A percentile compares a stretch with the other conserved stretches of the same genome.
phyloP scores from a whole-genome alignment of 2,329 filamentous ascomycete species.

The Ceratocystis variospora region DNA sequence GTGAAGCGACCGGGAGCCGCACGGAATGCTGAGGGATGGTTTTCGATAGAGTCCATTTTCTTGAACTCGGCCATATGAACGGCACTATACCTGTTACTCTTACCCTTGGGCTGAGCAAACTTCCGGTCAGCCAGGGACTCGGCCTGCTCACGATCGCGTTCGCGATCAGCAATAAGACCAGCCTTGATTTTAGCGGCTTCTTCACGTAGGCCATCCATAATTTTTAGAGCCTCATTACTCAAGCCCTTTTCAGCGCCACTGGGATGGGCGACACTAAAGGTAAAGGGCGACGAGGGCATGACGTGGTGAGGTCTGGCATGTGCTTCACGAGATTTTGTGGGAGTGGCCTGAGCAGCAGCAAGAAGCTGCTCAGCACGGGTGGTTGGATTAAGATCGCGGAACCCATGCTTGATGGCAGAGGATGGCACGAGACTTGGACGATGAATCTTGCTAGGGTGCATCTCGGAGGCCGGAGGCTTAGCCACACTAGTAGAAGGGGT shows the following conservation, averaged over 20 bases:
- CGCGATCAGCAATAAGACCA: constrained; percentile 48
- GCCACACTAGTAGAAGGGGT: constrained; percentile 53
- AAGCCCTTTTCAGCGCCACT: constrained; percentile 36
- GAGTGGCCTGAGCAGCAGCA: constrained; percentile 31
- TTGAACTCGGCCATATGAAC: constrained; percentile 79
- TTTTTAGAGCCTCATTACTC: constrained; percentile 45
- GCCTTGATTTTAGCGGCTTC: constrained; percentile 59
- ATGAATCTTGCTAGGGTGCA: constrained; percentile 80
- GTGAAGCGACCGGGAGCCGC: constrained; percentile 40
- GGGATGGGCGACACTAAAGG: constrained; percentile 46
- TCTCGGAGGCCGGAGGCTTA: constrained; percentile 63
- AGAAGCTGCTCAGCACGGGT: constrained; percentile 21
- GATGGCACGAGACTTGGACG: constrained; percentile 63
- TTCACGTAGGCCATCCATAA: constrained; percentile 55
- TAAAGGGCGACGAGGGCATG: constrained; percentile 46
- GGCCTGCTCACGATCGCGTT: constrained; percentile 38
- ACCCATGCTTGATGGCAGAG: constrained; percentile 68
- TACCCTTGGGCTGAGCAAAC: constrained; percentile 69
- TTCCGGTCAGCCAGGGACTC: constrained; percentile 42
- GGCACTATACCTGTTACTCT: constrained; percentile 65
- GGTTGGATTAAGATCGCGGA: constrained; percentile 49
- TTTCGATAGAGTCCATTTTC: constrained; percentile 94
- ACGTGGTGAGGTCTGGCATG: constrained; percentile 43
- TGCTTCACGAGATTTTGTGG: constrained; percentile 29
- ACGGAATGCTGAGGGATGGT: constrained; percentile 68